Evolutionary conservation across 2,329 filamentous ascomycete species (phyloP).

Genomic region (Scortechinia acanthostroma): DNA sequence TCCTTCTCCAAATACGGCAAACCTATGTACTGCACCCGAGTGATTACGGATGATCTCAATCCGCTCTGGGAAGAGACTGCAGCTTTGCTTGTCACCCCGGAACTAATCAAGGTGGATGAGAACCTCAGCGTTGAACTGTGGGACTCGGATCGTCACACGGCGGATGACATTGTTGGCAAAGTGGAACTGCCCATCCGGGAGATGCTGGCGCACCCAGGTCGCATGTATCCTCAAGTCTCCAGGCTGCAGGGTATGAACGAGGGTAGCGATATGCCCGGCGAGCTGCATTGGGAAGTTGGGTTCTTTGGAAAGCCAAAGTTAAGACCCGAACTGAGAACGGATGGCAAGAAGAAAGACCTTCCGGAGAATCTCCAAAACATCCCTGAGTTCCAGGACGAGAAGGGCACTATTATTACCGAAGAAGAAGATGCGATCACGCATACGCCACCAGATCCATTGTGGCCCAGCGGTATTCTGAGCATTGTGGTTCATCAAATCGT

Average conservation of each 20-base stretch:
- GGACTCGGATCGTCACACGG: constrained; percentile 68
- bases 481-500: constrained; percentile 70
- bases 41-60: constrained; percentile 58
- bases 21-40: constrained; percentile 56
- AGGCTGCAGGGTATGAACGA: constrained; percentile 27
- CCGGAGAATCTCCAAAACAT: constrained; percentile 40
- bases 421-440: constrained; percentile 62
- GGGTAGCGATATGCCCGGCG: constrained; percentile 63
- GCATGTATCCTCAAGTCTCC: constrained; percentile 30
- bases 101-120: constrained; percentile 68
- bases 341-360: constrained; percentile 45
- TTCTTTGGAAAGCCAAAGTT: constrained; percentile 65
- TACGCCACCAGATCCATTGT: constrained; percentile 53
- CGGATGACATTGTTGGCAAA: constrained; percentile 69
- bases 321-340: constrained; percentile 42
- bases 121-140: constrained; percentile 65
- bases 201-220: constrained; percentile 47
- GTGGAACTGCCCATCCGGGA: constrained; percentile 64
- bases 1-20: constrained; percentile 76
- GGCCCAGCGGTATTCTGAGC: constrained; percentile 60
- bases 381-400: constrained; percentile 43
- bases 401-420: constrained; percentile 54
- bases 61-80: constrained; percentile 67
- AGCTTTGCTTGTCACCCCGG: constrained; percentile 61
- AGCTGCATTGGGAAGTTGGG: constrained; percentile 62